Percentiles rank a stretch among this genome's conserved stretches.
phyloP scores from a whole-genome alignment of 2,329 filamentous ascomycete genomes.

The Exserohilum turcica region DNA sequence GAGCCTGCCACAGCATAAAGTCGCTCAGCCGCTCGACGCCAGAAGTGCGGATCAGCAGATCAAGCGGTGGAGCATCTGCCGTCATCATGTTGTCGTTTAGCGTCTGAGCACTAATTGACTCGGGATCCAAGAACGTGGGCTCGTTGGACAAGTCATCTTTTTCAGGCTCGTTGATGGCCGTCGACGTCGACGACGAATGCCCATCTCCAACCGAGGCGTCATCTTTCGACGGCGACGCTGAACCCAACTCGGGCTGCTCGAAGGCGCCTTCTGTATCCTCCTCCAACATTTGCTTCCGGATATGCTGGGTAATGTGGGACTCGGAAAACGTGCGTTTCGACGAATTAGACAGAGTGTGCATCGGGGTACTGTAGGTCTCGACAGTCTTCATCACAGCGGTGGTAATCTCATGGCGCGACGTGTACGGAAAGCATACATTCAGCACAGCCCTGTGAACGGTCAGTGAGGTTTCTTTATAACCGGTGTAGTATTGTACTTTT shows the following conservation, averaged over 20 bases:
- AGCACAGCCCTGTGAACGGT: conserved; percentile 62
- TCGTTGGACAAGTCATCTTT: conserved; percentile 32
- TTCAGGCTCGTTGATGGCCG: conserved; percentile 44
- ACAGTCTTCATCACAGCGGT: conserved; percentile 87
- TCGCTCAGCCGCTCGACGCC: conserved; percentile 92
- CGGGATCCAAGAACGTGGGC: conserved; percentile 68
- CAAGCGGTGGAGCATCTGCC: conserved; percentile 80
- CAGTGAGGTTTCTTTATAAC: conserved; percentile 2
- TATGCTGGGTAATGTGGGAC: conserved; percentile 83
- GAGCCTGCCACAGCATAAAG: conserved; percentile 99
- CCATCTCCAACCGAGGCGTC: conserved; percentile 35
- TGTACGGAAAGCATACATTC: conserved; percentile 98
- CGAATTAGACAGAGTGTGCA: conserved; percentile 59
- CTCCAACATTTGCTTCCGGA: conserved; percentile 60
- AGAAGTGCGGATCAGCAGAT: conserved; percentile 89
- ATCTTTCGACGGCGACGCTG: conserved; percentile 45
- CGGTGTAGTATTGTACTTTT: conserved; percentile 61
- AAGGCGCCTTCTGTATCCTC: conserved; percentile 44
- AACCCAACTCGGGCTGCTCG: conserved; percentile 36
- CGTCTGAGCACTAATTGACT: conserved; percentile 82
- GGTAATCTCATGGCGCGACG: conserved; percentile 93
- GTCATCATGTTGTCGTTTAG: conserved; percentile 89
- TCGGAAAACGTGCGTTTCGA: conserved; percentile 78
- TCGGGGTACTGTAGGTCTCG: conserved; percentile 78
- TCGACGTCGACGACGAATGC: conserved; percentile 46